A percentile compares a stretch with the other conserved stretches of the same genome.
Evolutionary conservation across 352 stramenopile genomes (phyloP).

Genomic region (Phytopythium mirpurense): DNA sequence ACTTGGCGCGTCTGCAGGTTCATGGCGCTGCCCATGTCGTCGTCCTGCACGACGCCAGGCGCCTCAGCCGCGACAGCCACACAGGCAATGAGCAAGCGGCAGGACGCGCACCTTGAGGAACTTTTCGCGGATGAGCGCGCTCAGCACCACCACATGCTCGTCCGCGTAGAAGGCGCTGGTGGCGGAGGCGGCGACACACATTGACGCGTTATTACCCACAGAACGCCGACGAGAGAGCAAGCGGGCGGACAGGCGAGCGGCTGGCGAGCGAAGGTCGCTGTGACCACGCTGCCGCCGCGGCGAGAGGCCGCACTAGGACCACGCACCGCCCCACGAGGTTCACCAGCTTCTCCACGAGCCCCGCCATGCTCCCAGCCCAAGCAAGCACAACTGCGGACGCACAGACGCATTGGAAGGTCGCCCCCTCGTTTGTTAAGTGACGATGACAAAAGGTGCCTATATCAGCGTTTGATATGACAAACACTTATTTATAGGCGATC

Average conservation of each 20-base stretch:
- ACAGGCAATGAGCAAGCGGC: no score
- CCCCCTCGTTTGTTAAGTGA: no score
- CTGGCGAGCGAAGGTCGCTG: no score
- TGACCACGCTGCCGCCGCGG: no score
- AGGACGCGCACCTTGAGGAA: conserved; percentile 68
- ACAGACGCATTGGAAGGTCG: no score
- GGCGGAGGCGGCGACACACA: no score
- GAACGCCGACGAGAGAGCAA: not conserved
- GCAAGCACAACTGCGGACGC: no score
- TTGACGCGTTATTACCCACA: not conserved
- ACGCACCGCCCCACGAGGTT: conserved; percentile 72
- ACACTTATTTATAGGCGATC: no score
- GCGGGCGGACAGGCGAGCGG: not conserved
- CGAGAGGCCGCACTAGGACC: not conserved
- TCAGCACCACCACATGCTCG: conserved; percentile 83
- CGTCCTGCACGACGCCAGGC: conserved; percentile 34
- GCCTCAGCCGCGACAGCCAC: not conserved
- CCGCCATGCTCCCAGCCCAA: conserved; percentile 40
- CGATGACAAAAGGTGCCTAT: no score
- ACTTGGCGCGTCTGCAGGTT: conserved; percentile 87
- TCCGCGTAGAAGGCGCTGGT: conserved; percentile 85
- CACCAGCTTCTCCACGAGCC: conserved; percentile 85
- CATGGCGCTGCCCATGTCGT: conserved; percentile 85
- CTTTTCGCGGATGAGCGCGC: conserved; percentile 80
- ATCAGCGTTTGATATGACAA: no score